Evolutionary conservation across 805 yeast genomes (phyloP).

Genomic region (Schwanniomyces pseudopolymorphus): DNA sequence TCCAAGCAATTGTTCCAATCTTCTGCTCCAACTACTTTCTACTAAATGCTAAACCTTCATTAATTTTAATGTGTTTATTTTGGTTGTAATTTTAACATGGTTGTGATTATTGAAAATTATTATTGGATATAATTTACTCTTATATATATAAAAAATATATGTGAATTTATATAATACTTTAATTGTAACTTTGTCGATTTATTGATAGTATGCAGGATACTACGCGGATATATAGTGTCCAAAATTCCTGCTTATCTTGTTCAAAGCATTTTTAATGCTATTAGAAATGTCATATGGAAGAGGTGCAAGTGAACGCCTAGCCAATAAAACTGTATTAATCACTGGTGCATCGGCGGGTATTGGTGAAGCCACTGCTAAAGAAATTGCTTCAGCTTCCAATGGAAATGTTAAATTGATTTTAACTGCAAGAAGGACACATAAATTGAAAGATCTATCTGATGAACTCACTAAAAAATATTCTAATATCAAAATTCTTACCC

Average conservation of each 20-base stretch:
- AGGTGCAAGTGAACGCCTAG: slow-evolving; percentile 76
- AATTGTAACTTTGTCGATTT: no score
- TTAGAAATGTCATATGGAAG: slow-evolving; percentile 60
- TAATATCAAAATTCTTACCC: slow-evolving; percentile 55
- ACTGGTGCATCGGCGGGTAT: slow-evolving; percentile 98
- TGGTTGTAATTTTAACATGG: slow-evolving; percentile 11
- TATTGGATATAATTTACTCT: slow-evolving; percentile 9
- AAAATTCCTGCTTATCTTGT: background rate
- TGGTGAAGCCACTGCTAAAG: slow-evolving; percentile 88
- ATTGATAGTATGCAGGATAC: background rate
- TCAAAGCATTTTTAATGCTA: background rate
- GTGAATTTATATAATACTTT: slow-evolving; percentile 6
- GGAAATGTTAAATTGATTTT: slow-evolving; percentile 71
- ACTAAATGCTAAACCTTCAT: slow-evolving; percentile 50
- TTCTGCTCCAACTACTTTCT: slow-evolving; percentile 96
- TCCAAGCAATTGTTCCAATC: slow-evolving; percentile 83
- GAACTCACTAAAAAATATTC: slow-evolving; percentile 51
- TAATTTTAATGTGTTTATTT: slow-evolving; percentile 6
- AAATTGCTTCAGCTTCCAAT: slow-evolving; percentile 73
- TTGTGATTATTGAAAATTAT: slow-evolving; percentile 6
- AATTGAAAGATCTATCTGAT: slow-evolving; percentile 48
- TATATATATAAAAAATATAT: slow-evolving; percentile 9
- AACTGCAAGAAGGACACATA: slow-evolving; percentile 75
- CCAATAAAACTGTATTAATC: slow-evolving; percentile 75
- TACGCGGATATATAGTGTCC: no score